Conservation (phyloP, 306 rosid genomes). For the Cucurbita ficifolia region DNA sequence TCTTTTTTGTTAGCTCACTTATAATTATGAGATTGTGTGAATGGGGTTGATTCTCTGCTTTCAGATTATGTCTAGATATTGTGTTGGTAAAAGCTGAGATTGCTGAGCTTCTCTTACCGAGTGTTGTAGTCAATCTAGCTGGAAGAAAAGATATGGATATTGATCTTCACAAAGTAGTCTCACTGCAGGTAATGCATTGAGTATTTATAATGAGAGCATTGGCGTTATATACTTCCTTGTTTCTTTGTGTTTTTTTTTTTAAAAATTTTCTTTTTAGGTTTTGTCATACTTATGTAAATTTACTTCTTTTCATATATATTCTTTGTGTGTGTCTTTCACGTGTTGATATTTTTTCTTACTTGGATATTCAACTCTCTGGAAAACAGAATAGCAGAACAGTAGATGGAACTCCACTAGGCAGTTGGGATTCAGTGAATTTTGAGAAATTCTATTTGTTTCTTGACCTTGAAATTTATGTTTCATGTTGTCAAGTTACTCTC, state of each 20-base stretch:
- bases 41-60: slow-evolving; percentile 6
- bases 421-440: not conserved
- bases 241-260: not conserved
- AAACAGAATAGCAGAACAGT: not conserved
- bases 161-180: slow-evolving; percentile 50
- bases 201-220: not conserved
- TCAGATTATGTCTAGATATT: slow-evolving; percentile 87
- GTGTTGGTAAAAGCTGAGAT: slow-evolving; percentile 61
- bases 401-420: not conserved
- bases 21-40: not conserved
- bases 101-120: slow-evolving; percentile 76
- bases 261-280: not conserved
- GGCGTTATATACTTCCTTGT: not conserved
- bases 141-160: slow-evolving; percentile 57
- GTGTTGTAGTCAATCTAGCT: slow-evolving; percentile 60
- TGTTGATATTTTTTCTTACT: not conserved
- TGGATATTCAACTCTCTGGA: not conserved
- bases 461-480: not conserved
- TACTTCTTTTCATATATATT: not conserved
- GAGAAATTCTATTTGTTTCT: not conserved
- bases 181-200: slow-evolving; percentile 36
- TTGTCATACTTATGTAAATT: not conserved
- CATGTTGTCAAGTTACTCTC: not conserved
- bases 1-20: not conserved
- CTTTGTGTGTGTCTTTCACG: not conserved